Evolutionary conservation across 179 eudicot genomes (phyloP), one percentile per base, ranked within the genome.

Genomic region (Beta macrorhiza): DNA sequence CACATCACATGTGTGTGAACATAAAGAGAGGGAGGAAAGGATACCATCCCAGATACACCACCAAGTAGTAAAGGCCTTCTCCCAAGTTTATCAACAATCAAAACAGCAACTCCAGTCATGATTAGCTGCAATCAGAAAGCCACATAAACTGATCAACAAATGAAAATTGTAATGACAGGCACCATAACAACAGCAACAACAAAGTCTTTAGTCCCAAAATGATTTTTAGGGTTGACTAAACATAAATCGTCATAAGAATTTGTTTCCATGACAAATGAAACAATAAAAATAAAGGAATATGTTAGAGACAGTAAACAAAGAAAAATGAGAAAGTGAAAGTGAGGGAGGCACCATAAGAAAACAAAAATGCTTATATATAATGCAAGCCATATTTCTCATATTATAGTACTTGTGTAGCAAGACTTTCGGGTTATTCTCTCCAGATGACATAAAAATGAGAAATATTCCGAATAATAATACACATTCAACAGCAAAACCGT

Each of bases 1-100:
- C n/a, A 77, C 51, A 65, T 61, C 2, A 20, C 19, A 32, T 15
- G 59, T 49, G n/a, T 61, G 29, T 57, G 9, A 57, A 51, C 49
- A 55, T 53, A 37, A 9, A 63, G 15, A 29, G 78, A 57, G 49
- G 55, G 44, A 74, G 3, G 53, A 16, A 44, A 17, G 16, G 73
- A 72, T 86, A 95, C 99, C 91, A 96, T 89, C 79, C 97, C 97
- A 85, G 94, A 92, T 80, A 94, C 98, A 76, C 98, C 99, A 61
- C 96, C 94, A 80, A 94, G 98, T 76, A 96, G 89, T 88, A 96
- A 84, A 83, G 99, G 99, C 83, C 99, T 90, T 90, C 99, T 92
- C 64, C 99, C 99, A 83, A 96, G 90, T 84, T 85, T 94, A 88
- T 96, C 98, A 82, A 96, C 92, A 79, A 89, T 86, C 72, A 83